A percentile compares a stretch with the other conserved stretches of the same genome.
phyloP scores from a whole-genome alignment of 2,329 filamentous ascomycete genomes.

The Rutstroemia sp. region DNA sequence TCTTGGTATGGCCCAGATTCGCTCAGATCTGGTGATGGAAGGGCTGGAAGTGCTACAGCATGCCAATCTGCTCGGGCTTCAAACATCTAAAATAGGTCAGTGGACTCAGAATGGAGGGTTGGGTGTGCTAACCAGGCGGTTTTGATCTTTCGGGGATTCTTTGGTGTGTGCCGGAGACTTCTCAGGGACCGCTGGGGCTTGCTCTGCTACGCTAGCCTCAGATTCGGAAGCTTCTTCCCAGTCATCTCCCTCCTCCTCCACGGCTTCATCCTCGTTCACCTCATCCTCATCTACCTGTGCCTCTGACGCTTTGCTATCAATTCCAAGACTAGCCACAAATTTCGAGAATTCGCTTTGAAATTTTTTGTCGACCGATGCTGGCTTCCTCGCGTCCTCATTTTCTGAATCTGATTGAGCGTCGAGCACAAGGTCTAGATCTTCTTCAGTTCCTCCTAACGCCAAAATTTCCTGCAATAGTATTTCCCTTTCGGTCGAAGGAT shows the following conservation, averaged over 20 bases:
- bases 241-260: conserved; percentile 29
- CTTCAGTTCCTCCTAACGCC: conserved; percentile 57
- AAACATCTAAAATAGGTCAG: conserved; percentile 40
- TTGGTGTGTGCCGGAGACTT: conserved; percentile 3
- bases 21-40: conserved; percentile 39
- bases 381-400: conserved; percentile 17
- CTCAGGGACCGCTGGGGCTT: conserved; percentile 25
- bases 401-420: conserved; percentile 45
- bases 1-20: conserved; percentile 40
- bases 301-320: conserved; percentile 34
- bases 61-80: conserved; percentile 63
- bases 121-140: conserved; percentile 28
- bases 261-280: conserved; percentile 30
- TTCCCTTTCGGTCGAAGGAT: conserved; percentile 11
- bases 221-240: conserved; percentile 25
- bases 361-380: conserved; percentile 36
- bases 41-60: conserved; percentile 45
- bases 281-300: conserved; percentile 27
- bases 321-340: conserved; percentile 44
- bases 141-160: conserved; percentile 21
- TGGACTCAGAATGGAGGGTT: conserved; percentile 14
- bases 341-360: conserved; percentile 44
- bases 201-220: conserved; percentile 29
- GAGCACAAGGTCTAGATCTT: conserved; percentile 54
- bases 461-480: conserved; percentile 54